These are phyloP conservation scores for Boletellus ananas DNA, from an alignment of 768 basidiomycete genomes.

Conservation along the genomic window DNA sequence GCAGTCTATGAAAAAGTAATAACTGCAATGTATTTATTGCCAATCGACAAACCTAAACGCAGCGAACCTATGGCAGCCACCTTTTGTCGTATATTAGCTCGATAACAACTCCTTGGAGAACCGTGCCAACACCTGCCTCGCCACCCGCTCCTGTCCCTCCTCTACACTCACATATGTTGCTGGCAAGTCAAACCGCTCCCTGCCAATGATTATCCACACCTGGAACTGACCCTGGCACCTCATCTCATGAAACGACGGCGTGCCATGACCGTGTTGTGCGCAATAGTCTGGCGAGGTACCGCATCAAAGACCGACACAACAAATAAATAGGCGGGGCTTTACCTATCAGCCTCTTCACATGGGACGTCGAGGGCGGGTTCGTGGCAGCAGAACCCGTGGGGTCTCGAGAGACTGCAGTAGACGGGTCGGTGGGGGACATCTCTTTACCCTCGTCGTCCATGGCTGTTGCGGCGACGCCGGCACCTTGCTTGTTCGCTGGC, in stretches of 20 bases:
- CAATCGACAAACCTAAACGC: too few relatives aligned
- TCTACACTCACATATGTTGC: constrained; percentile 35
- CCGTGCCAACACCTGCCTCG: constrained; percentile 42
- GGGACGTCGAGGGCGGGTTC: not conserved
- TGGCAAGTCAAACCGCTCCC: constrained; percentile 43
- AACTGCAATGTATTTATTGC: too few relatives aligned
- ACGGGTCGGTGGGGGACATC: not conserved
- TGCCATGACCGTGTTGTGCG: constrained; percentile 9
- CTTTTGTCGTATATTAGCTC: too few relatives aligned
- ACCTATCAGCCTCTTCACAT: constrained; percentile 19
- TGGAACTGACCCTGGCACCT: constrained; percentile 23
- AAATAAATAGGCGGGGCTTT: not conserved
- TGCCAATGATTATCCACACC: constrained; percentile 47
- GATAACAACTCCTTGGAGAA: constrained; percentile 23
- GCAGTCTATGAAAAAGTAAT: too few relatives aligned
- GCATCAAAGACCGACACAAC: not conserved
- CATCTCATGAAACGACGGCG: constrained; percentile 36
- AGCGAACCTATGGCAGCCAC: too few relatives aligned
- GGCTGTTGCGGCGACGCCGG: not conserved
- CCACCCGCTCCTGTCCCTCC: constrained; percentile 41
- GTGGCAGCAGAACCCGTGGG: not conserved
- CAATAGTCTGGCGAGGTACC: constrained; percentile 19
- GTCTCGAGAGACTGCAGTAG: constrained; percentile 3
- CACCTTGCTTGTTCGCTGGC: constrained; percentile 12
- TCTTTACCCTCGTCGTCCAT: constrained; percentile 7